Evolutionary conservation across 495 filamentous ascomycete species (phyloP), one percentile per base, ranked within the genome.

Genomic region (Sabuloglossum arenarium): DNA sequence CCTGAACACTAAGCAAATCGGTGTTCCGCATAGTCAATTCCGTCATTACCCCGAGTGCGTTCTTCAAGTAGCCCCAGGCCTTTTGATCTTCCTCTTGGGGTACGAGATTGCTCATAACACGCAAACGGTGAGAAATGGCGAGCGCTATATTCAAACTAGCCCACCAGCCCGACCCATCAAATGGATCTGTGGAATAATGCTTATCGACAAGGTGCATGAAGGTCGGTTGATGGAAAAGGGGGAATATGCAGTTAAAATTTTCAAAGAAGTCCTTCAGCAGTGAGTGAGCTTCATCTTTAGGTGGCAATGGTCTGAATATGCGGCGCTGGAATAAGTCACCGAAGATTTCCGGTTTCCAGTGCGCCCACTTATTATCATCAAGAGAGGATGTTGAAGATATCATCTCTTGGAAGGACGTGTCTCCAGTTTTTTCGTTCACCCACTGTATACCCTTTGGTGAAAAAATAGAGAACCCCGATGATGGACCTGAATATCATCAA

Each of bases 211-310:
- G 70, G 64, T 94, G 86, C 85, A 96, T 95, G 64, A 98, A 98
- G 0, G 91, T 96, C 14, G 90, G 88, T 66, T 96, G 88, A 65
- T 98, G 91, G 65, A 94, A 98, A 3, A 98, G 74, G 46, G 91
- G 91, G 65, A 97, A 94, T 77, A 96, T 86, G 79, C 87, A 88
- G 70, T 98, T 98, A 73, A 98, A 96, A 67, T 95, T 94, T 63
- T 89, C 85, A 62, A 98, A 98, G 65, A 80, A 98, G 64, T 98
- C 91, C 66, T 84, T 88, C 56, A 91, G 79, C 47, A 94, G 74
- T 10, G 85, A 90, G 51, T 86, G 64, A 24, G 82, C 84, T 70
- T 91, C 86, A 21, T 80, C 75, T 66, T 88, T 88, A 0, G 85
- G 73, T 10, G 91, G 91, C 32, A 96, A 68, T 45, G 77, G 85